These are phyloP conservation scores for Scenedesmus sp. DNA, from an alignment of 163 green algal species.

Conservation along the genomic window DNA sequence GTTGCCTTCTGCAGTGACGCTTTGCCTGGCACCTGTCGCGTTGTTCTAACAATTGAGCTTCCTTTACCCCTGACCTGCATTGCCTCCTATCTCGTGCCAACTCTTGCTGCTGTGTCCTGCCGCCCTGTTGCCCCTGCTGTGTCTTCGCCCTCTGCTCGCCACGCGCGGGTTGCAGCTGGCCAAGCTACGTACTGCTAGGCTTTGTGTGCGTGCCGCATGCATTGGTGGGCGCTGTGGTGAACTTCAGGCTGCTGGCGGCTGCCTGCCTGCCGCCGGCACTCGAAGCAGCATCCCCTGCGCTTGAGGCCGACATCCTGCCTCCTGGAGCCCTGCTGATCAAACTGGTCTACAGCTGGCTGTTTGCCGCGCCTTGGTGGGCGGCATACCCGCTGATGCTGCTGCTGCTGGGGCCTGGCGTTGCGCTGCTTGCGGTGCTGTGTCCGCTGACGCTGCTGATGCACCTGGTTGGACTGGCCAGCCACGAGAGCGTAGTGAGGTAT, in stretches of 20 bases:
- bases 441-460: slow-evolving; percentile 34
- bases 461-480: not conserved
- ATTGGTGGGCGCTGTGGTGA: slow-evolving; percentile 28
- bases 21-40: no score
- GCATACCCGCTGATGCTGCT: slow-evolving; percentile 46
- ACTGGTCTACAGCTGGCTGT: slow-evolving; percentile 25
- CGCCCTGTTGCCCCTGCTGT: no score
- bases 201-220: slow-evolving; percentile 13
- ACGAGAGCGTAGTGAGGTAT: slow-evolving; percentile 7
- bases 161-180: not conserved
- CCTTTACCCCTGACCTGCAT: not conserved
- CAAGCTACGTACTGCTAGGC: slow-evolving; percentile 27
- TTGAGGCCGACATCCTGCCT: slow-evolving; percentile 15
- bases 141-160: not conserved
- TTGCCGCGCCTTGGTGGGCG: slow-evolving; percentile 30
- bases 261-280: slow-evolving; percentile 48
- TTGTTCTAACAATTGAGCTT: no score
- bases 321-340: slow-evolving; percentile 9
- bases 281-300: not conserved
- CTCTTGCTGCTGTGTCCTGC: not conserved
- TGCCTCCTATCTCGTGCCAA: not conserved
- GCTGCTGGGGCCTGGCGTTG: slow-evolving; percentile 23
- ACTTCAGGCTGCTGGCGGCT: slow-evolving; percentile 40
- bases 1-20: no score
- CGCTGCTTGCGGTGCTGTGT: slow-evolving; percentile 25